Base-by-base conservation (phyloP, 2,329 filamentous ascomycete genomes). In the Chrysoporthe deuterocubensis region DNA sequence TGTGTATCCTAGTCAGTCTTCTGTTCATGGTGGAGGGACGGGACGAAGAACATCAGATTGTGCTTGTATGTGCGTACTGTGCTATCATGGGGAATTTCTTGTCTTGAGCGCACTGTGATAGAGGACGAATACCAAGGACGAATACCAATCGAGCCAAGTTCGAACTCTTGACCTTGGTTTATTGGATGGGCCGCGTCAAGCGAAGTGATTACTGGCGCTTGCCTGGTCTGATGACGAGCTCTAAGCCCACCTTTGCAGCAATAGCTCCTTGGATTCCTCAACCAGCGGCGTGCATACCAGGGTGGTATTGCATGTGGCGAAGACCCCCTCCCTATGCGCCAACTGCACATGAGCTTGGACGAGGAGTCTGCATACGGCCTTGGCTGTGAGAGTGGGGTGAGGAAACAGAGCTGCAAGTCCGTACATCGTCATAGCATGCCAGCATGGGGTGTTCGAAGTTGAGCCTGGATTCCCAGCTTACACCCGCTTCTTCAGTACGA, bases 51-150 rank as follows among this genome's bases (percentile, higher is more conserved):
- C 48, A 43, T 14, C 40, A 3, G 4, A 37, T 56, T 34, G 13
- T 62, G 16, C 59, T 66, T 54, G n/a, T 66, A 4, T 57, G 42
- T 32, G 65, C 65, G 7, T 66, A 62, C 21, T 43, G 60, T 62
- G 65, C 65, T 13, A 62, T 46, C 8, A 32, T 57, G 5, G 11
- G 58, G 5, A 21, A 13, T 2, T 44, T 66, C 18, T 13, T 62
- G 16, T 57, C 58, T 11, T 66, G 56, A 37, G 11, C 7, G 26
- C 13, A 26, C 14, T 32, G 4, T 18, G 26, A 32, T 8, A 56
- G 13, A 37, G 32, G 32, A 21, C 26, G 26, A 26, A 26, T 26
- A 26, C 26, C 26, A 26, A 26, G 26, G 9, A 40, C 18, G 32
- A 56, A 56, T 56, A 37, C 13, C 8, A 11, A 7, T 7, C 11